Conservation (phyloP, 2,329 filamentous ascomycete species). For the Tolypocladium album region DNA sequence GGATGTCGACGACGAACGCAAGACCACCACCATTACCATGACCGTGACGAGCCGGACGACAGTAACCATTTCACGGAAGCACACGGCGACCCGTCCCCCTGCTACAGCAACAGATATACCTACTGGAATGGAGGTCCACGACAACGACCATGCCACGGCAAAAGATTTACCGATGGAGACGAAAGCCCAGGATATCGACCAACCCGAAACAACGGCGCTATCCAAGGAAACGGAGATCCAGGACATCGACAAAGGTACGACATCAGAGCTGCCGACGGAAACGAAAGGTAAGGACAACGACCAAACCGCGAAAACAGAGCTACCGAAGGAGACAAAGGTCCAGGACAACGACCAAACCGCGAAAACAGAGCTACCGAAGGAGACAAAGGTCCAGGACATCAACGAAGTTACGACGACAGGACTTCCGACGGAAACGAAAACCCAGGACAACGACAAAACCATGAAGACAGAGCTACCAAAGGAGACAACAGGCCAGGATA, state of each 20-base stretch:
- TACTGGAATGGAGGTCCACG: background rate
- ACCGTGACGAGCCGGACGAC: conserved; percentile 6
- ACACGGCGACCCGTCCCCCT: background rate
- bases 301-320: background rate
- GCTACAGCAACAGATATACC: background rate
- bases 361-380: background rate
- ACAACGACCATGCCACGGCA: background rate
- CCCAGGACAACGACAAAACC: background rate
- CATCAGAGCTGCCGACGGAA: background rate
- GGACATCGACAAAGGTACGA: background rate
- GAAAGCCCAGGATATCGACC: background rate
- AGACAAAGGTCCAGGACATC: background rate
- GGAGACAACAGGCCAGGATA: background rate
- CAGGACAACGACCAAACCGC: background rate
- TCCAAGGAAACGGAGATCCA: background rate
- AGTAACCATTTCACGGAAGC: conserved; percentile 6
- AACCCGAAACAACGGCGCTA: no score
- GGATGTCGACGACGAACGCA: conserved; percentile 6
- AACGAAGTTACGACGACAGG: background rate
- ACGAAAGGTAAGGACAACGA: background rate
- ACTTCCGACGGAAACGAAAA: background rate
- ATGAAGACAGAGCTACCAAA: background rate
- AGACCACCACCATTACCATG: conserved; percentile 11
- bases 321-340: background rate
- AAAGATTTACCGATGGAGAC: background rate